Evolutionary conservation across 129 eudicot species (phyloP).

Genomic region (Glebionis coronaria): DNA sequence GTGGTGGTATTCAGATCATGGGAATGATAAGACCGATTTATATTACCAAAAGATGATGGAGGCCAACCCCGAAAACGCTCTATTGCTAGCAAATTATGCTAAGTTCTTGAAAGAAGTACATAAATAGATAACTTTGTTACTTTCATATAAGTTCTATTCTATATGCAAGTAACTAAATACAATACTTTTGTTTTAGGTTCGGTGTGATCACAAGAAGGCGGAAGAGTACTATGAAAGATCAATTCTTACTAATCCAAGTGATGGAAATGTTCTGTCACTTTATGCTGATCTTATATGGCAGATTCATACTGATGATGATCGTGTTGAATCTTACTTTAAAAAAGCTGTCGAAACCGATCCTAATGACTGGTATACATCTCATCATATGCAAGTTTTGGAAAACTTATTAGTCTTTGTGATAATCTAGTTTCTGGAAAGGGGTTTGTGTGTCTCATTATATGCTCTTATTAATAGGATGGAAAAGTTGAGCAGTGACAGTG

Average conservation of each 20-base stretch:
- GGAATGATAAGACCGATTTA: not conserved
- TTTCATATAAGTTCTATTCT: not conserved
- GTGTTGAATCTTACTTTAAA: conserved; percentile 40
- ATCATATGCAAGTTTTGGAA: not conserved
- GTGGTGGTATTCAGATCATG: conserved; percentile 1
- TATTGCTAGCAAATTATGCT: conserved; percentile 10
- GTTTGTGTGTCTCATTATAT: too few species aligned
- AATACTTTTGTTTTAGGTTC: not conserved
- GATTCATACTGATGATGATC: conserved; percentile 49
- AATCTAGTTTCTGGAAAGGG: too few species aligned
- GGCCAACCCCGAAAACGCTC: not conserved
- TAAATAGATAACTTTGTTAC: not conserved
- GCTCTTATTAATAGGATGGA: too few species aligned
- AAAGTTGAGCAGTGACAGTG: too few species aligned
- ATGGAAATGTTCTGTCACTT: conserved; percentile 66
- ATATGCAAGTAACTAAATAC: not conserved
- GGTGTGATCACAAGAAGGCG: not conserved
- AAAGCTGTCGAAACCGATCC: conserved; percentile 3
- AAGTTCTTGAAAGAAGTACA: not conserved
- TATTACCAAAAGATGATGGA: not conserved
- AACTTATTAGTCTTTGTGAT: not conserved
- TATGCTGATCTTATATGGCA: conserved; percentile 75
- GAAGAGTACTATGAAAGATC: conserved; percentile 13
- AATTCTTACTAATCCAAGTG: conserved; percentile 21
- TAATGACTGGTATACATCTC: conserved; percentile 5